phyloP scores from a whole-genome alignment of 306 rosid species.

The Benincasa hispida region DNA sequence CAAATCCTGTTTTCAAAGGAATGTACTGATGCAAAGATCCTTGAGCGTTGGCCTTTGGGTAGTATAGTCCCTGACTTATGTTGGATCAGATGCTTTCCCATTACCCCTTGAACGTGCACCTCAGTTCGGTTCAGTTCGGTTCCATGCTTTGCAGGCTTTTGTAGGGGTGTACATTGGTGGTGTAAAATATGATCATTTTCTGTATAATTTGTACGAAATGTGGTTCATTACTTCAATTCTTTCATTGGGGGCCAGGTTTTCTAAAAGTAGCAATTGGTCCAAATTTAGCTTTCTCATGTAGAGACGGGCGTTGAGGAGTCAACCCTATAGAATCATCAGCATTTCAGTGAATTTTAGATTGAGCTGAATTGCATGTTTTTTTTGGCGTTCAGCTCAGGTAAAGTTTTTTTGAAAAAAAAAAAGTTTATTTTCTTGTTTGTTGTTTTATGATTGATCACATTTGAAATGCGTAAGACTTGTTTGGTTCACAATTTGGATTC shows the following conservation, averaged over 20 bases:
- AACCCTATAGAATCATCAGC: constrained; percentile 16
- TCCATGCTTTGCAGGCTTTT: constrained; percentile 7
- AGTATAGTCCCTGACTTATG: constrained; percentile 15
- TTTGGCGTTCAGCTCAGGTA: constrained; percentile 41
- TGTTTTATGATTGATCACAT: not conserved
- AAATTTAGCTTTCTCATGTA: not conserved
- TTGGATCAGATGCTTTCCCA: not conserved
- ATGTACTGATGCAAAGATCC: constrained; percentile 59
- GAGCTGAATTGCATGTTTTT: constrained; percentile 35
- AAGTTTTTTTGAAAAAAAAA: not conserved
- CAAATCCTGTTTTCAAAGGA: constrained; percentile 98
- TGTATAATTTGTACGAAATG: constrained; percentile 23
- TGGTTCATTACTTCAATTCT: constrained; percentile 34
- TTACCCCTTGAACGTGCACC: not conserved
- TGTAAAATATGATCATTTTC: constrained; percentile 39
- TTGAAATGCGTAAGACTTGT: not conserved
- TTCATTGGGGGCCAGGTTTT: constrained; percentile 27
- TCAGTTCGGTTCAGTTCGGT: not conserved
- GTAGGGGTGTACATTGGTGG: constrained; percentile 19
- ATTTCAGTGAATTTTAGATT: constrained; percentile 23
- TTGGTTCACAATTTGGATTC: no score
- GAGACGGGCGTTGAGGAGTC: constrained; percentile 20
- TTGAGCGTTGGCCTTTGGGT: constrained; percentile 10
- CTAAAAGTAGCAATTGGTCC: constrained; percentile 22
- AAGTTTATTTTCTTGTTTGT: not conserved